phyloP scores from a whole-genome alignment of 495 filamentous ascomycete species.

The Saxophila tyrrhenica region DNA sequence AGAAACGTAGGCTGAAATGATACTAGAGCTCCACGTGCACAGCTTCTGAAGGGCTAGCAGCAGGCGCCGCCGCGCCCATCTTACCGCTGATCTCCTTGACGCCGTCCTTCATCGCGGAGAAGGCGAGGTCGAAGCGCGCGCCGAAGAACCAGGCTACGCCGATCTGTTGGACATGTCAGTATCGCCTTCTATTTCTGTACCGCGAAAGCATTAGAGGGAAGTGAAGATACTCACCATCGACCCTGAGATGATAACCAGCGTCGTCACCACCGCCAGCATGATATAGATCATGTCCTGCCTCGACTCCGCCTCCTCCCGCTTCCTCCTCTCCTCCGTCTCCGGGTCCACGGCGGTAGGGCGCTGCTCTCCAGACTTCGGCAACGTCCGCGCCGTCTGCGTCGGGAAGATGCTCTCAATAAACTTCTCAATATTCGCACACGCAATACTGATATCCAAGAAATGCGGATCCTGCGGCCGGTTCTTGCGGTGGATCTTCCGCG shows the following conservation, averaged over 20 bases:
- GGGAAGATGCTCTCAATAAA: slow-evolving; percentile 96
- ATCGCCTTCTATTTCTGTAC: neutral
- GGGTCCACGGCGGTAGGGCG: slow-evolving; percentile 30
- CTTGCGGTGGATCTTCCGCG: slow-evolving; percentile 79
- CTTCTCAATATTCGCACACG: slow-evolving; percentile 92
- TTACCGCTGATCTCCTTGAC: slow-evolving; percentile 2
- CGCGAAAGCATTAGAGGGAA: no score
- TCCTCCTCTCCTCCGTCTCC: slow-evolving; percentile 38
- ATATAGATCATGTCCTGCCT: slow-evolving; percentile 53
- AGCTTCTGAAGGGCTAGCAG: neutral
- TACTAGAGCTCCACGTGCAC: neutral
- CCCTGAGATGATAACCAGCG: slow-evolving; percentile 47
- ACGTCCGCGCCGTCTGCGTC: slow-evolving; percentile 45
- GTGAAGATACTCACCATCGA: slow-evolving; percentile 54
- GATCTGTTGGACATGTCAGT: no score
- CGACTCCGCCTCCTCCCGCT: slow-evolving; percentile 39
- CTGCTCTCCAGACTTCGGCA: slow-evolving; percentile 27
- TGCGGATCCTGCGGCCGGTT: slow-evolving; percentile 91
- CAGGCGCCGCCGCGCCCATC: neutral
- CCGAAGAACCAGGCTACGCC: slow-evolving; percentile 56
- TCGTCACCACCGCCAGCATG: slow-evolving; percentile 46
- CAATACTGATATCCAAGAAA: slow-evolving; percentile 82
- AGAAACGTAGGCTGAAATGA: neutral
- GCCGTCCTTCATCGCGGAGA: slow-evolving; percentile 24
- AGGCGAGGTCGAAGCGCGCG: slow-evolving; percentile 43